Conservation (phyloP, 495 filamentous ascomycete species). For the Annulohypoxylon nitens region DNA sequence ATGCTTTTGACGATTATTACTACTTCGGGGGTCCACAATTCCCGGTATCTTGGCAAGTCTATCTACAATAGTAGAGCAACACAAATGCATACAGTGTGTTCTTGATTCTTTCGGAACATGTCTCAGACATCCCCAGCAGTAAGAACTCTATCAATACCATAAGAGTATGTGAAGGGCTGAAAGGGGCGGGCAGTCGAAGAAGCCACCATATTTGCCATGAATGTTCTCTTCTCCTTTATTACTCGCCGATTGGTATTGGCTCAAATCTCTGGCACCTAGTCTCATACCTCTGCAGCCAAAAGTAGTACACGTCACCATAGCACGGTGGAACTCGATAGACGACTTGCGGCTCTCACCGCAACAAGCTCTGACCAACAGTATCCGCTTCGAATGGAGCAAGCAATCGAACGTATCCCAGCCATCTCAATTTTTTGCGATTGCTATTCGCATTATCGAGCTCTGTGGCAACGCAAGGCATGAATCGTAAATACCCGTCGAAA, state of each 20-base stretch:
- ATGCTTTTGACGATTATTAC: constrained; percentile 21
- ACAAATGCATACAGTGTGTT: constrained; percentile 20
- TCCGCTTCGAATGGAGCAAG: constrained; percentile 22
- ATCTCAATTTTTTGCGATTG: constrained; percentile 21
- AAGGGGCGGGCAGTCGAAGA: background rate
- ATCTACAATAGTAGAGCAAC: constrained; percentile 2
- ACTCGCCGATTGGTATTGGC: constrained; percentile 17
- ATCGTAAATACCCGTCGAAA: constrained; percentile 11
- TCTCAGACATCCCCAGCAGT: constrained; percentile 17
- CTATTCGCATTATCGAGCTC: constrained; percentile 1
- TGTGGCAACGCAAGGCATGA: constrained; percentile 13
- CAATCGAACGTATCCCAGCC: constrained; percentile 13
- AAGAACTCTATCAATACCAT: constrained; percentile 35
- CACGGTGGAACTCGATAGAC: constrained; percentile 26
- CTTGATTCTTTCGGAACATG: constrained; percentile 15
- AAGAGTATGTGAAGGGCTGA: constrained; percentile 11
- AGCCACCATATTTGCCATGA: background rate
- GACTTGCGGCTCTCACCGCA: constrained; percentile 46
- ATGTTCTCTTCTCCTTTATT: background rate
- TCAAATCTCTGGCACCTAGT: constrained; percentile 19
- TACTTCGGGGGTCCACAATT: constrained; percentile 25
- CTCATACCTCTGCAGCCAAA: constrained; percentile 33
- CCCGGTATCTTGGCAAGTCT: constrained; percentile 34
- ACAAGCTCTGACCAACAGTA: constrained; percentile 37
- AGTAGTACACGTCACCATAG: constrained; percentile 39